Conservation (phyloP, 345 rosid genomes). For the Citrus trifoliata region DNA sequence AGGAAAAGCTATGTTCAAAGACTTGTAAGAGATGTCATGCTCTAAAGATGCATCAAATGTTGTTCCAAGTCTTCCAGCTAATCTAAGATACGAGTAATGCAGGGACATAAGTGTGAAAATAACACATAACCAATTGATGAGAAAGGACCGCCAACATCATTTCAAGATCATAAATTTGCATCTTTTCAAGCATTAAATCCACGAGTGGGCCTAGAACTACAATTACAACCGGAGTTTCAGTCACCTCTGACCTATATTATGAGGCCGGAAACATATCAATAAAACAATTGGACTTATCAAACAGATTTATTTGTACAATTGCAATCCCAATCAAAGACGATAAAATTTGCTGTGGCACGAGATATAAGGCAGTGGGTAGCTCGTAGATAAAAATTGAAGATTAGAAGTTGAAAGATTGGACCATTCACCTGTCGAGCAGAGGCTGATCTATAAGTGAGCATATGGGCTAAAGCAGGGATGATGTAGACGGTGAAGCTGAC, state of each 20-base stretch:
- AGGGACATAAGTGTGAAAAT: neutral
- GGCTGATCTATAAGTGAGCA: constrained; percentile 66
- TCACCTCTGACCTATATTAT: constrained; percentile 1
- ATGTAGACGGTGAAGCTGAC: constrained; percentile 90
- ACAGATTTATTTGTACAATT: neutral
- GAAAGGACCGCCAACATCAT: constrained; percentile 23
- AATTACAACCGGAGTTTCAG: neutral
- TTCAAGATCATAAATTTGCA: constrained; percentile 16
- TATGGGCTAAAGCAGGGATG: constrained; percentile 84
- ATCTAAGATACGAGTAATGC: neutral
- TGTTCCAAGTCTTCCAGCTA: constrained; percentile 13
- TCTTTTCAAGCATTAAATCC: constrained; percentile 1
- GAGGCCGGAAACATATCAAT: neutral
- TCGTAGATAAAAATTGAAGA: constrained; percentile 10
- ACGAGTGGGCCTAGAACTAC: neutral
- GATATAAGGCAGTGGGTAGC: constrained; percentile 8
- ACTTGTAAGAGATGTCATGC: neutral
- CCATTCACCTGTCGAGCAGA: constrained; percentile 58
- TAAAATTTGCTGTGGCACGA: neutral
- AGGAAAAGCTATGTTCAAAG: neutral
- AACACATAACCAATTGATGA: constrained; percentile 19
- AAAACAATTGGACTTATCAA: neutral
- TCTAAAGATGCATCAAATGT: neutral
- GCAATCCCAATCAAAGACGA: neutral
- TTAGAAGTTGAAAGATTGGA: constrained; percentile 5